Base-by-base conservation (phyloP, 202 grass and related monocot species). In the Schoenoplectus tabernaemontani region DNA sequence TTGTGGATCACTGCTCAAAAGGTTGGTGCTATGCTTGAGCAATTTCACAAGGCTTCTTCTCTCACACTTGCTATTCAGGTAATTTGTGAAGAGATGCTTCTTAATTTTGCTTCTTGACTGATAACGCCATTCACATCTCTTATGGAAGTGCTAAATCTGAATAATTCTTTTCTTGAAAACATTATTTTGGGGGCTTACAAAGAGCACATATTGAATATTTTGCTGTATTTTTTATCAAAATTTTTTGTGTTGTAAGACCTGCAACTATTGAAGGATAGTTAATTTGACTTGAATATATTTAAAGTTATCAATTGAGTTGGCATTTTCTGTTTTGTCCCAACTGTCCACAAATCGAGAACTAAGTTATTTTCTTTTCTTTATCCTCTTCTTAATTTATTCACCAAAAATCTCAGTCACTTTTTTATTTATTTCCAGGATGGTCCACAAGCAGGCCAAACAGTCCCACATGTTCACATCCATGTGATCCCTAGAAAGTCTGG, bases 391-490 rank as follows among this genome's bases (percentile, higher is more conserved):
- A 46, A 8, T 46, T 24, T 11, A 69, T 69, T 46, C 26, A 24
- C 10, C 19, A 16, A 30, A 51, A 7, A 1, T n/a, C 32, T 73
- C 16, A 19, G 26, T 79, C 4, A 47, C 22, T 64, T 81, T 8
- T 38, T 41, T 28, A 28, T 28, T 28, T 28, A 28, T 28, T 28
- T 28, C 28, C 84, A 97, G 94, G 89, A 97, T 88, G 94, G 91
- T 81, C 91, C 91, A 79, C 58, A 97, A 63, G 87, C 94, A 74
- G 94, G 91, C 26, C 89, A 97, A 82, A 97, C 87, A 56, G 94
- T 97, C 82, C 86, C 91, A 30, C 94, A 93, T 90, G 89, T 97
- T 13, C 94, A 97, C 83, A 97, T 93, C 85, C 94, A 92, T 11
- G 56, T 93, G 53, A 87, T 93, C 78, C 94, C 89, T 7, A 92